These are phyloP conservation scores for Colletotrichum tamarilloi DNA, from an alignment of 2,329 filamentous ascomycete genomes.

Conservation along the genomic window DNA sequence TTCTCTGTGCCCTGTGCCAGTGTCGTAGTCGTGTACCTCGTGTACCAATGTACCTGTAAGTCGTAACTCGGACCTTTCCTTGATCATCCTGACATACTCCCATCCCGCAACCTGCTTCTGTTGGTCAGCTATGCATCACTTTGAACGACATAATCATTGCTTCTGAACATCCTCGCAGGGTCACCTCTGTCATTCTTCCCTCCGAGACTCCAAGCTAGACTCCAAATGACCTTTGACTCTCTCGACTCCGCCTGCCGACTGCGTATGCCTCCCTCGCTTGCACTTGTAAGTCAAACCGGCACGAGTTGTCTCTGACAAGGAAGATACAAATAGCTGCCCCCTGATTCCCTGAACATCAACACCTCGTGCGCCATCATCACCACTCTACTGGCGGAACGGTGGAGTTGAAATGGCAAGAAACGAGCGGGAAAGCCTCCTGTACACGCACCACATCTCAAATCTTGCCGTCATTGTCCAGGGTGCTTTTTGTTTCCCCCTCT, in stretches of 20 bases:
- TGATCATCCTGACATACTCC: constrained; percentile 13
- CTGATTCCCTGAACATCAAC: constrained; percentile 24
- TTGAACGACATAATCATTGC: background rate
- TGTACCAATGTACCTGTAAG: no score
- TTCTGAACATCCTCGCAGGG: constrained; percentile 4
- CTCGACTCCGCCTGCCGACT: constrained; percentile 32
- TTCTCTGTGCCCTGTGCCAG: background rate
- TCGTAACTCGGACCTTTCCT: constrained; percentile 9
- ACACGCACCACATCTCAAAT: constrained; percentile 3
- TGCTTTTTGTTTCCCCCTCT: constrained; percentile 8
- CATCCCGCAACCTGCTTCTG: background rate
- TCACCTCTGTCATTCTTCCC: background rate
- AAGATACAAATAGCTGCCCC: constrained; percentile 23
- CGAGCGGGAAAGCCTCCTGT: constrained; percentile 10
- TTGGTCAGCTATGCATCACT: constrained; percentile 17
- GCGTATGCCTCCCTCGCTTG: constrained; percentile 17
- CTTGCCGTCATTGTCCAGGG: constrained; percentile 11
- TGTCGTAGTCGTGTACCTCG: no score
- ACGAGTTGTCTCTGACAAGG: constrained; percentile 15
- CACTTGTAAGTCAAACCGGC: constrained; percentile 26
- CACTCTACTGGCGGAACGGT: constrained; percentile 17
- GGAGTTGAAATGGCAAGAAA: constrained; percentile 7
- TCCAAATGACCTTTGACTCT: background rate
- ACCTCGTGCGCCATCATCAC: constrained; percentile 26
- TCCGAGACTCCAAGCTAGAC: background rate